A percentile compares a stretch with the other conserved stretches of the same genome.
These are phyloP conservation scores for Acanthamoeba sp. DNA, from an alignment of 208 protist genomes.

Conservation along the genomic window DNA sequence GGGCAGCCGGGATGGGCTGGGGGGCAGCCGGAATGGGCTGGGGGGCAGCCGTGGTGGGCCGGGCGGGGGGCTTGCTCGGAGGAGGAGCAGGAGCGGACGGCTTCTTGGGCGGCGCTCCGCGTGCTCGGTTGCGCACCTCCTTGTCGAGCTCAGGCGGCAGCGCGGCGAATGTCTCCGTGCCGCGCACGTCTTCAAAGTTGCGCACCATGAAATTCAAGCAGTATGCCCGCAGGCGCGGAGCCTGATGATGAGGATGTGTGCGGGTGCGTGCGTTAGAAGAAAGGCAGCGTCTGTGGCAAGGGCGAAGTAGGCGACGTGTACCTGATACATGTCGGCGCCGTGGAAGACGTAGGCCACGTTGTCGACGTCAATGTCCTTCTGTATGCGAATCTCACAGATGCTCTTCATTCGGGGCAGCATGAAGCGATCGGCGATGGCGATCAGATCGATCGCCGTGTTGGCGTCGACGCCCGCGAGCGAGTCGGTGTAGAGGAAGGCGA, in stretches of 20 bases:
- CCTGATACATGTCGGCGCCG: neutral
- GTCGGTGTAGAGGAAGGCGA: slow-evolving; percentile 22
- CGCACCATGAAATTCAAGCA: neutral
- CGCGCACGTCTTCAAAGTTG: neutral
- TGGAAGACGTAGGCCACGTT: slow-evolving; percentile 29
- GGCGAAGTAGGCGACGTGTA: no score
- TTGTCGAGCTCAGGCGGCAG: neutral
- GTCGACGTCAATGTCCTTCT: neutral
- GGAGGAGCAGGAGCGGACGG: no score
- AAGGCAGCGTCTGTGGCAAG: no score
- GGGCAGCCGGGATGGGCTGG: no score
- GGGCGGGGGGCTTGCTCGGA: no score
- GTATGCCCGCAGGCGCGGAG: neutral
- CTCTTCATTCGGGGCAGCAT: slow-evolving; percentile 37
- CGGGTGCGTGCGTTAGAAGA: no score
- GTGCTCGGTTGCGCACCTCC: neutral
- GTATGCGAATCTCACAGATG: slow-evolving; percentile 2
- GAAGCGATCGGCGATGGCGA: slow-evolving; percentile 6
- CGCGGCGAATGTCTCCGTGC: neutral
- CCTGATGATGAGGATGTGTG: neutral
- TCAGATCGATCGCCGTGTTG: slow-evolving; percentile 26
- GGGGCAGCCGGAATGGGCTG: no score
- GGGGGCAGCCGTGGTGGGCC: no score
- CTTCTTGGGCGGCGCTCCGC: no score
- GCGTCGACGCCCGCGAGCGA: neutral